phyloP scores from a whole-genome alignment of 1,284 basidiomycete species.

The Thelephora terrestris region DNA sequence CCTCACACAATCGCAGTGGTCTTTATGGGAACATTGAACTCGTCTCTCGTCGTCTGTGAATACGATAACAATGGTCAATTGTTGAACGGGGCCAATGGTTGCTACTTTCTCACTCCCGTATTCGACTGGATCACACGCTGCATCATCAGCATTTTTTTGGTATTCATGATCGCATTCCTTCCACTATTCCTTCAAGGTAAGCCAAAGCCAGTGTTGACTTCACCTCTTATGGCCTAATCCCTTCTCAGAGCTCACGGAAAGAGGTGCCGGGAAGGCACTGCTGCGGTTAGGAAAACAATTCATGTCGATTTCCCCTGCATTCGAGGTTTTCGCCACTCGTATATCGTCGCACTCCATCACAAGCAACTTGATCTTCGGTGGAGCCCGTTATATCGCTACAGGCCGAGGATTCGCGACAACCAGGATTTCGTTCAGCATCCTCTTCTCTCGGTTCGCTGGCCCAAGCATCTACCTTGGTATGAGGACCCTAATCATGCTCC shows the following conservation, averaged over 20 bases:
- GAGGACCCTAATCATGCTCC: slow-evolving; percentile 79
- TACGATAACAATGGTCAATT: slow-evolving; percentile 67
- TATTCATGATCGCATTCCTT: slow-evolving; percentile 92
- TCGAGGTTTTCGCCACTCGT: slow-evolving; percentile 94
- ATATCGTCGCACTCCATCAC: slow-evolving; percentile 94
- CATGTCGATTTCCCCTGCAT: slow-evolving; percentile 84
- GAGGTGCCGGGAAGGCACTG: slow-evolving; percentile 82
- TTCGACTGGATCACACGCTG: slow-evolving; percentile 91
- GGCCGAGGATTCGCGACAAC: slow-evolving; percentile 95
- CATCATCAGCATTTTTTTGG: slow-evolving; percentile 93
- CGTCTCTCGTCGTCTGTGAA: slow-evolving; percentile 67
- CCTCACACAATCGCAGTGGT: slow-evolving; percentile 47
- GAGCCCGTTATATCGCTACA: slow-evolving; percentile 97
- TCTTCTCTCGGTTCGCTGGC: slow-evolving; percentile 94
- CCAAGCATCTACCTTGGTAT: slow-evolving; percentile 95
- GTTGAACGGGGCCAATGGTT: slow-evolving; percentile 68
- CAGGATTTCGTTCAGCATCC: slow-evolving; percentile 84
- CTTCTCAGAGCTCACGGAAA: slow-evolving; percentile 75
- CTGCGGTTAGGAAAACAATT: slow-evolving; percentile 89
- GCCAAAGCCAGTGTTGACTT: slow-evolving; percentile 11
- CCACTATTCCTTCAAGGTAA: slow-evolving; percentile 89
- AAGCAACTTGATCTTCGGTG: slow-evolving; percentile 91
- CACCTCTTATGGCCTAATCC: slow-evolving; percentile 8
- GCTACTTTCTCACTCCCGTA: slow-evolving; percentile 85
- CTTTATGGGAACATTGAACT: slow-evolving; percentile 86